These are phyloP conservation scores for Bonia amplexicaulis DNA, from an alignment of 176 grass and related monocot genomes.

Conservation along the genomic window DNA sequence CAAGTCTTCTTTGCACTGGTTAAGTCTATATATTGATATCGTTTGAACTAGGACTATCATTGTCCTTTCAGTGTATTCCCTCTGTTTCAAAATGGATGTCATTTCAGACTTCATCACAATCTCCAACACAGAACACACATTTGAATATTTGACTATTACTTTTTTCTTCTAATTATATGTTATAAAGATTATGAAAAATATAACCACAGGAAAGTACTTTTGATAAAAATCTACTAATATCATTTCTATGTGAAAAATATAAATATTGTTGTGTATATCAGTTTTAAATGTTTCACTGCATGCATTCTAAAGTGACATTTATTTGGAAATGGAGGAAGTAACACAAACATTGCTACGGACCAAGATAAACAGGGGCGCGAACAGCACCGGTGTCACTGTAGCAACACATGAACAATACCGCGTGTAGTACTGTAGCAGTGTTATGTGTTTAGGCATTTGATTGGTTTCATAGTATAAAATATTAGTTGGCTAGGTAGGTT, in stretches of 20 bases:
- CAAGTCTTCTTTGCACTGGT: not conserved
- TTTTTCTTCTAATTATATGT: conserved; percentile 2
- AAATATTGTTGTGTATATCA: not conserved
- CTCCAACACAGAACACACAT: not conserved
- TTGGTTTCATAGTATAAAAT: too few species aligned
- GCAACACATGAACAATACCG: too few species aligned
- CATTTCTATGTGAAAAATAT: not conserved
- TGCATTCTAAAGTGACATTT: not conserved
- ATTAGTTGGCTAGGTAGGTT: too few species aligned
- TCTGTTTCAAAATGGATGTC: not conserved
- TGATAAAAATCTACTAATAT: conserved; percentile 6
- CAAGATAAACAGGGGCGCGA: too few species aligned
- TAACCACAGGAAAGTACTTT: not conserved
- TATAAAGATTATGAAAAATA: not conserved
- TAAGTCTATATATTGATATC: not conserved
- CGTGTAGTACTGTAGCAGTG: too few species aligned
- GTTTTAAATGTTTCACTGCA: not conserved
- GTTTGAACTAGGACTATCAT: not conserved
- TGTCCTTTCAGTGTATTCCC: not conserved
- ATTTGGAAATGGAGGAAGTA: not conserved
- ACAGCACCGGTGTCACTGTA: too few species aligned
- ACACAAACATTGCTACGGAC: not conserved
- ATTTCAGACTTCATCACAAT: conserved; percentile 1
- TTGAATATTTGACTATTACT: not conserved
- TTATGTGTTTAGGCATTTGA: too few species aligned